Base-by-base conservation (phyloP, 2,329 filamentous ascomycete genomes). In the Berkeleyomyces basicola region DNA sequence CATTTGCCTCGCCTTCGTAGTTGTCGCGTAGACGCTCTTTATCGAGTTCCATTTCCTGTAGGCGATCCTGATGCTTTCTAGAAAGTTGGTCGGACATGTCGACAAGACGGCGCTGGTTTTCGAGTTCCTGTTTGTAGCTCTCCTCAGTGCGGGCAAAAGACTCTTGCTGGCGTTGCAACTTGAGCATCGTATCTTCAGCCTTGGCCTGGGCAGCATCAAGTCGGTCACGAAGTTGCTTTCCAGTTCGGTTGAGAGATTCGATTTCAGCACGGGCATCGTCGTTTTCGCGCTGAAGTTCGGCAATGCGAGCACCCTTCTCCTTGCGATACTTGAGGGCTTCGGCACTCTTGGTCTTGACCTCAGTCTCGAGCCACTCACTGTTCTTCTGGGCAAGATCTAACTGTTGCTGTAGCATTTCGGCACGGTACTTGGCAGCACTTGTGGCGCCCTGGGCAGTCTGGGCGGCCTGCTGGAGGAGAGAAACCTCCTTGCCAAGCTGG, bases 281-380 rank as follows among this genome's bases (percentile, higher is more conserved):
- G 67, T 92, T 88, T 65, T 87, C 83, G 61, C 90, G 87, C 73
- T 96, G 88, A 37, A 99, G 82, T 69, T 95, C 88, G 7, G 90
- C 82, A 68, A 97, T 89, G 46, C 88, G 87, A 1, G 90, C 86
- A 66, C 88, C 88, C 78, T 96, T 97, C 71, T 99, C 93, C 71
- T 96, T 97, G 66, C 93, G 84, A 73, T 88, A 92, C 70, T 91
- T 96, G 67, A 92, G 82, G 58, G 90, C 84, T 71, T 99, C 93
- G 7, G 85, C 82, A 66, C 82, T 86, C 75, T 96, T 95, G 0
- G 88, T 91, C 76, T 95, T 92, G 31, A 97, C 80, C 72, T 99
- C 93, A 49, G 80, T 84, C 70, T 96, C 90, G 63, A 93, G 86
- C 88, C 90, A 99, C 68, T 97, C 92, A 67, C 89, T 88, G 75